Evolutionary conservation across 192 early-diverging fungal genomes (phyloP), one percentile per base, ranked within the genome.

Genomic region (Diversispora eburnea): DNA sequence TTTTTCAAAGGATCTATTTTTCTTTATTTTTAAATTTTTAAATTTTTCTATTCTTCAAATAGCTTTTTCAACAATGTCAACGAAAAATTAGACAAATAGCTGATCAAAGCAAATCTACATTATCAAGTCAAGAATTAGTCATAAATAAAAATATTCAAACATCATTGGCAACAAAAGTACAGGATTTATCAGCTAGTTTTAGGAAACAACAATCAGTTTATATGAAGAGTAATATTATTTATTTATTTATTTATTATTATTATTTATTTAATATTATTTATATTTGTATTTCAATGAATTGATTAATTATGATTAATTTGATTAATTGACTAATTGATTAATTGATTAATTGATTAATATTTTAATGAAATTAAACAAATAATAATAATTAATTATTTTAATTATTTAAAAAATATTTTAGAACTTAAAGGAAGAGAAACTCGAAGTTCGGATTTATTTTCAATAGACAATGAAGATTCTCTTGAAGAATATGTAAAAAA

Each of bases 141-240:
- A 86, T 92, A 49, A 88, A 89, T 48, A 84, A 81, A 63, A 98
- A 98, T 77, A 96, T 98, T 45, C 95, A 97, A 77, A 89, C 86
- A 65, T 90, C 90, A 59, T 81, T 98, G 59, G 97, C 97, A 5
- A 86, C 89, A 25, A 92, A 92, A 77, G 86, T 98, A 46, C 97
- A 98, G 79, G 93, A 95, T 13, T 79, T 86, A 48, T 95, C 95
- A 46, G 71, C 80, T 0, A 75, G 63, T n/a, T 98, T 97, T 77
- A 83, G 97, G 60, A 94, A 94, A 74, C 83, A 89, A 33, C 97
- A 99, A 81, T 91, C 93, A 8, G 72, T 78, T 5, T 99, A 97
- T 77, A 79, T 99, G 78, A 88, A 94, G 65, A 94, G 93, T 93
- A 87, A 71, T 33, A 33, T 80, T 63, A 45, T 63, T 33, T n/a